Evolutionary conservation across 805 yeast genomes (phyloP).

Genomic region (Naumovozyma baii): DNA sequence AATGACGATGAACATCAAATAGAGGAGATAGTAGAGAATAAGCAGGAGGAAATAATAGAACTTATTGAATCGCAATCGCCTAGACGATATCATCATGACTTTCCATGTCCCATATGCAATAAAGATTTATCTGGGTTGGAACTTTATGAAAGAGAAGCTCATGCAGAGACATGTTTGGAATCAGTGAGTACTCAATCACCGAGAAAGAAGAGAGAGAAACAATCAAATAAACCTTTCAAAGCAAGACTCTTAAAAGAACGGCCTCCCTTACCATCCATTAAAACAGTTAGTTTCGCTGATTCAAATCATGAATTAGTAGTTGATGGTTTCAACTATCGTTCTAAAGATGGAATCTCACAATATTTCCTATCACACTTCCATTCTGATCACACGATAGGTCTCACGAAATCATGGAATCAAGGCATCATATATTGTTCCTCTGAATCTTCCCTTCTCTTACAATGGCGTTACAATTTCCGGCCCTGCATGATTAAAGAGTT

Average conservation of each 20-base stretch:
- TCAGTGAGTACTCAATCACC: too few species aligned
- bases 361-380: conserved; percentile 81
- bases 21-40: conserved; percentile 1
- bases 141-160: conserved; percentile 38
- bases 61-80: background rate
- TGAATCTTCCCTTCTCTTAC: conserved; percentile 53
- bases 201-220: background rate
- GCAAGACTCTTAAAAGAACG: conserved; percentile 8
- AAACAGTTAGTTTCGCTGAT: conserved; percentile 38
- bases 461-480: conserved; percentile 42
- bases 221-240: background rate
- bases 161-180: conserved; percentile 46
- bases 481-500: conserved; percentile 32
- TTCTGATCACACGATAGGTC: conserved; percentile 88
- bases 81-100: conserved; percentile 1
- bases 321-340: conserved; percentile 48
- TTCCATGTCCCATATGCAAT: conserved; percentile 46
- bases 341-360: conserved; percentile 30
- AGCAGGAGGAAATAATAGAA: conserved; percentile 5
- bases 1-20: background rate
- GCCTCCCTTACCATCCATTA: conserved; percentile 43
- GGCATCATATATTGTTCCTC: conserved; percentile 66
- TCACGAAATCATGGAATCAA: conserved; percentile 64
- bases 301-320: conserved; percentile 38
- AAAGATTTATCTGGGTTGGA: conserved; percentile 32